Evolutionary conservation across 257 asterid species (phyloP).

Genomic region (Solanum pinnatisectum): DNA sequence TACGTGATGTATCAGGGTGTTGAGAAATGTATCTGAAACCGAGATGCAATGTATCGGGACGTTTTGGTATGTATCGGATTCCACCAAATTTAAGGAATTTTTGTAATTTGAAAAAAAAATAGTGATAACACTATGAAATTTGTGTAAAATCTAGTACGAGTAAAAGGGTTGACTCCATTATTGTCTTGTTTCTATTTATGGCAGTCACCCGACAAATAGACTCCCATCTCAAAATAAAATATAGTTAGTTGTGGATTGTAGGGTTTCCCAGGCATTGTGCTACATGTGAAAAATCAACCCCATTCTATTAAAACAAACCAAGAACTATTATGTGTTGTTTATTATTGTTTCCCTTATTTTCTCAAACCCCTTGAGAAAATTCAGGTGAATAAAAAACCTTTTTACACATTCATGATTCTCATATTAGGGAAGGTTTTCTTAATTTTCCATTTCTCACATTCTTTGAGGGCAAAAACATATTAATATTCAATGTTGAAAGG

Average conservation of each 20-base stretch:
- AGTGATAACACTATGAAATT: no score
- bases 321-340: background rate
- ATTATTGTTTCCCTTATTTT: background rate
- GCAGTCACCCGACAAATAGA: background rate
- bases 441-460: background rate
- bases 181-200: background rate
- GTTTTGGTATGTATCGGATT: no score
- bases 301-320: slow-evolving; percentile 2
- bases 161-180: background rate
- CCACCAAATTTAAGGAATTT: no score
- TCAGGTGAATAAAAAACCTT: background rate
- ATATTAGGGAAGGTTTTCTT: background rate
- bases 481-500: background rate
- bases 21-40: no score
- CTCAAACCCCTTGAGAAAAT: background rate
- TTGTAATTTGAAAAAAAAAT: no score
- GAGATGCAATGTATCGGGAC: no score
- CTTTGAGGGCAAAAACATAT: background rate
- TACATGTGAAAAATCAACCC: slow-evolving; percentile 19
- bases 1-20: no score
- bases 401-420: background rate
- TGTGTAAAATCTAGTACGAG: no score
- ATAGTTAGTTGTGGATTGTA: slow-evolving; percentile 28
- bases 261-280: slow-evolving; percentile 46
- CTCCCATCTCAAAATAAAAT: background rate